Conservation (phyloP, 2,329 filamentous ascomycete genomes). For the Anthostomella pinea region DNA sequence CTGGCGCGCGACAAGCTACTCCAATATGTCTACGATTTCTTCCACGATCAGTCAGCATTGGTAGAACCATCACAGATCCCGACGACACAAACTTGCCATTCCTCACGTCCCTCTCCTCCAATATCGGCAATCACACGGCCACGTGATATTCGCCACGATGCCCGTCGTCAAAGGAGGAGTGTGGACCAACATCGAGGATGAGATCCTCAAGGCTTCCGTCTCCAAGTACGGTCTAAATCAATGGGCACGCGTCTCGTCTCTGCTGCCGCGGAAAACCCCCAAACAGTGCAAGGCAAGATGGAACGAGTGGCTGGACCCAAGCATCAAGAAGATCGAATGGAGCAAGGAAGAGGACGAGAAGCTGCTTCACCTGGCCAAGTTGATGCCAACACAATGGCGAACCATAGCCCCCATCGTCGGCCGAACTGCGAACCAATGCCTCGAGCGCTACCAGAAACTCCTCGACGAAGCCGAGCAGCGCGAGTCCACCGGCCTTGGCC, state of each 20-base stretch:
- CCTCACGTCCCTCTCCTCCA: too few species aligned
- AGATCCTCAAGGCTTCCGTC: constrained; percentile 93
- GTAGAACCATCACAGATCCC: too few species aligned
- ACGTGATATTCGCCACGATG: constrained; percentile 45
- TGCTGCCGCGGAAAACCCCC: constrained; percentile 93
- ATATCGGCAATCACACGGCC: too few species aligned
- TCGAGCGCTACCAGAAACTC: constrained; percentile 95
- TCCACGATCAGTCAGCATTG: too few species aligned
- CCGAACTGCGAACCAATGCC: constrained; percentile 91
- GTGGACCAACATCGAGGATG: constrained; percentile 81
- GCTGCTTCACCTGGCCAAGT: constrained; percentile 89
- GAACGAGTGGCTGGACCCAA: constrained; percentile 97
- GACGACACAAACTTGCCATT: too few species aligned
- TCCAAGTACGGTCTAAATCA: constrained; percentile 96
- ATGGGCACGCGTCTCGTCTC: constrained; percentile 96
- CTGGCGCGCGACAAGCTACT: too few species aligned
- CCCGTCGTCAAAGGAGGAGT: constrained; percentile 73
- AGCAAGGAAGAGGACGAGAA: constrained; percentile 98
- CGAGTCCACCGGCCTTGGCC: constrained; percentile 75
- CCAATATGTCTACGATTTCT: too few species aligned
- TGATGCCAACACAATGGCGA: constrained; percentile 99
- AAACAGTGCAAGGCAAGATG: constrained; percentile 99
- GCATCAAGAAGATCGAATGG: constrained; percentile 99
- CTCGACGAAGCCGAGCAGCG: constrained; percentile 92
- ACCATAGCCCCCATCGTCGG: constrained; percentile 97